Conservation (phyloP, 192 early-diverging fungal species). For the Haplosporangium gracile region DNA sequence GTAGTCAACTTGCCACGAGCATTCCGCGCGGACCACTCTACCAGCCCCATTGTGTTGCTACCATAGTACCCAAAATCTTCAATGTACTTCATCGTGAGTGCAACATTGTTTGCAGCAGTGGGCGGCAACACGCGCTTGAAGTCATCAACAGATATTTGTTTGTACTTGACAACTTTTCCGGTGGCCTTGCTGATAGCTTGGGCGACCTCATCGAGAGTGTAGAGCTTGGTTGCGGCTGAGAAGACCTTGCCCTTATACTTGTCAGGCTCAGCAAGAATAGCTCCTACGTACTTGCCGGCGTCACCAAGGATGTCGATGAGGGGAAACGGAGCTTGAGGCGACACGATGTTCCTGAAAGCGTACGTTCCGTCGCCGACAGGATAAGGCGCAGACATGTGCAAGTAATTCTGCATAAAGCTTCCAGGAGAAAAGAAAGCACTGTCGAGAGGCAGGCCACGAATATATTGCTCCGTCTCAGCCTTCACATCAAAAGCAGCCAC, state of each 20-base stretch:
- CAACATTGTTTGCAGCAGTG: background rate
- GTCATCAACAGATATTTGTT: constrained; percentile 11
- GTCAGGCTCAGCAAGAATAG: constrained; percentile 30
- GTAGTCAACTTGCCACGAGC: constrained; percentile 18
- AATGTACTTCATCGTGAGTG: background rate
- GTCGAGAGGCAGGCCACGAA: constrained; percentile 27
- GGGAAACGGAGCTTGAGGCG: background rate
- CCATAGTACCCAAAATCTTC: constrained; percentile 27
- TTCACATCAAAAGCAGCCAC: constrained; percentile 6
- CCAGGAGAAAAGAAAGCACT: constrained; percentile 30
- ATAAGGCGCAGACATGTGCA: constrained; percentile 6
- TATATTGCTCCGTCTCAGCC: constrained; percentile 25
- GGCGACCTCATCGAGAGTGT: constrained; percentile 10
- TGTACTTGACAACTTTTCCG: constrained; percentile 26
- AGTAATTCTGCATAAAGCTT: constrained; percentile 19
- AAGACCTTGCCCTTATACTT: constrained; percentile 26
- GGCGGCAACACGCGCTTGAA: constrained; percentile 12
- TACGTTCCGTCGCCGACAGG: constrained; percentile 21
- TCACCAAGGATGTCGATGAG: constrained; percentile 2
- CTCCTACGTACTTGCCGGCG: constrained; percentile 26
- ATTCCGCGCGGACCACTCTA: constrained; percentile 9
- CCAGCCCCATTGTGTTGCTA: background rate
- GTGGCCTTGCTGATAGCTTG: constrained; percentile 16
- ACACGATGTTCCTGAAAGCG: constrained; percentile 3
- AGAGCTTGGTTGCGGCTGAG: constrained; percentile 17